Evolutionary conservation across 1,284 basidiomycete genomes (phyloP).

Genomic region (Sphagnurus paluster): DNA sequence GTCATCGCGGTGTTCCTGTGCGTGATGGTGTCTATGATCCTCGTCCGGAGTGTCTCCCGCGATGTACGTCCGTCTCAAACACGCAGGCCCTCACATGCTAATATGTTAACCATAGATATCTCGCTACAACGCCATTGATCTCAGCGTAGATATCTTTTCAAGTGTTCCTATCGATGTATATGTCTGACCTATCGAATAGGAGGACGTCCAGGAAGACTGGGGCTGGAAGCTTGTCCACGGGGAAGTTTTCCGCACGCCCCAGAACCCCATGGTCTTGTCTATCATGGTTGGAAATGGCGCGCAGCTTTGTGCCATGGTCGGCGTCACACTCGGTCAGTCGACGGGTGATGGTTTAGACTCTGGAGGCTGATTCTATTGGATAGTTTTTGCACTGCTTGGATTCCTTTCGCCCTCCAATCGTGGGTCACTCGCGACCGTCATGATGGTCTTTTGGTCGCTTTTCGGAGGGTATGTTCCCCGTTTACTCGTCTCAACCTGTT

Average conservation of each 20-base stretch:
- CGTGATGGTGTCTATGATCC: conserved; percentile 91
- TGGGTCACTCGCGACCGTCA: conserved; percentile 92
- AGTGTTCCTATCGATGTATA: not conserved
- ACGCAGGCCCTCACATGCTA: not conserved
- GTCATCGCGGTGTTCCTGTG: conserved; percentile 91
- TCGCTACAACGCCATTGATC: conserved; percentile 94
- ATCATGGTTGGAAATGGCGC: conserved; percentile 90
- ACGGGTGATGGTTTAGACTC: conserved; percentile 1
- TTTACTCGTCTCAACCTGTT: not conserved
- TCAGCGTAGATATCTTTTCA: conserved; percentile 59
- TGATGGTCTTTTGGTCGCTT: conserved; percentile 95
- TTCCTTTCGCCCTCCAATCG: conserved; percentile 96
- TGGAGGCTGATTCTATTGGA: not conserved
- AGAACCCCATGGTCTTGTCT: conserved; percentile 77
- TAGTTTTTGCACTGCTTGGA: conserved; percentile 95
- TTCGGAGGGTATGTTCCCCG: conserved; percentile 69
- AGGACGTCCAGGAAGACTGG: conserved; percentile 97
- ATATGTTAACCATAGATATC: conserved; percentile 64
- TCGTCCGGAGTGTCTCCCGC: conserved; percentile 83
- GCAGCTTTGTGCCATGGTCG: conserved; percentile 88
- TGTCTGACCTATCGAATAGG: conserved; percentile 43
- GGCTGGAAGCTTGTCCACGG: conserved; percentile 98
- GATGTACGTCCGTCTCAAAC: conserved; percentile 60
- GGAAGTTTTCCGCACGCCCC: conserved; percentile 91
- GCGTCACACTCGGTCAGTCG: conserved; percentile 76